Percentiles rank a stretch among this genome's conserved stretches.
These are phyloP conservation scores for Pichia cabralensis DNA, from an alignment of 805 yeast genomes.

Conservation along the genomic window DNA sequence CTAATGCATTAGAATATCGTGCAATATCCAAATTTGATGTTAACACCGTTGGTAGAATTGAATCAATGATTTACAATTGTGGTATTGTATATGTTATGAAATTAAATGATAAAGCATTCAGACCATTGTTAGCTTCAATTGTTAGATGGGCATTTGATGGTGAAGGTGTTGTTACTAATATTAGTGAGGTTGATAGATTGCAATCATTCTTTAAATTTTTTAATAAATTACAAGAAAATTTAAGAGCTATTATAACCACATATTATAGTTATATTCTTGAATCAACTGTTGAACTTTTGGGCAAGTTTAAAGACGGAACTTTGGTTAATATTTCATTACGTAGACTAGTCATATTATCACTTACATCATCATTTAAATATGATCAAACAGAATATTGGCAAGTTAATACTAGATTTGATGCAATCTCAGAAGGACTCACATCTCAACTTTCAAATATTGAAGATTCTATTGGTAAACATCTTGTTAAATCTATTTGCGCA, in stretches of 20 bases:
- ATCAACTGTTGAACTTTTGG: slow-evolving; percentile 48
- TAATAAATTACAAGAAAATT: slow-evolving; percentile 70
- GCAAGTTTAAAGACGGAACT: slow-evolving; percentile 35
- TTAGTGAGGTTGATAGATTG: slow-evolving; percentile 47
- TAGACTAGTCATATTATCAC: slow-evolving; percentile 62
- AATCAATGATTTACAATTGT: slow-evolving; percentile 61
- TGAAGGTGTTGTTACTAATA: slow-evolving; percentile 44
- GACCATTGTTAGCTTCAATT: slow-evolving; percentile 81
- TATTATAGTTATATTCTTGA: slow-evolving; percentile 83
- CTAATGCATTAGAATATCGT: slow-evolving; percentile 66
- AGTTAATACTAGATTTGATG: slow-evolving; percentile 72
- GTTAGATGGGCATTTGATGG: slow-evolving; percentile 91
- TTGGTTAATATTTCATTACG: slow-evolving; percentile 45
- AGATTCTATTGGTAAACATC: slow-evolving; percentile 63
- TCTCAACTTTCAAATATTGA: slow-evolving; percentile 61
- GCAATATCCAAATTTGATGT: slow-evolving; percentile 47
- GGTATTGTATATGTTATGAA: slow-evolving; percentile 77
- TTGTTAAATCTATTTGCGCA: slow-evolving; percentile 72
- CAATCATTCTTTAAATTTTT: slow-evolving; percentile 77
- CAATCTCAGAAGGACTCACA: slow-evolving; percentile 52
- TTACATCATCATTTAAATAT: slow-evolving; percentile 73
- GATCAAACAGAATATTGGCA: slow-evolving; percentile 96
- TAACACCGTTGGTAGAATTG: slow-evolving; percentile 73
- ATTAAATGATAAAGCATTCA: slow-evolving; percentile 84
- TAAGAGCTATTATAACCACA: slow-evolving; percentile 79